Evolutionary conservation across 176 grass and related monocot genomes (phyloP), one percentile per base, ranked within the genome.

Genomic region (Zoysia pacifica): DNA sequence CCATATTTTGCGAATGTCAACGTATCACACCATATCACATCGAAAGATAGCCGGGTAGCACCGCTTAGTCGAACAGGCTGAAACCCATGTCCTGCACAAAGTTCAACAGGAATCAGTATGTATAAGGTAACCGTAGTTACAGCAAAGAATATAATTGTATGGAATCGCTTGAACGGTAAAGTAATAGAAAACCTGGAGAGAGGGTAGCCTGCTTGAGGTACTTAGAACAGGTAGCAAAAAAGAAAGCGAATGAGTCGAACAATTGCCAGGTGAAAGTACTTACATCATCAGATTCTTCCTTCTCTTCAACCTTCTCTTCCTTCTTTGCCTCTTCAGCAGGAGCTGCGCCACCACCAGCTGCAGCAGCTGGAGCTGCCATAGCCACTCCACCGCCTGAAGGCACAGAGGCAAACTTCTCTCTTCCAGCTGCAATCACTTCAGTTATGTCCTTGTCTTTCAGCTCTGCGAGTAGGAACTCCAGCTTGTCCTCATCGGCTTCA

Each of bases 281-380:
- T 92, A 92, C 90, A 0, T 96, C 90, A 74, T 96, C 93, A 18
- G 93, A 96, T 52, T 96, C 90, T 83, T 96, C 93, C 74, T 95
- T 96, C 90, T 96, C 93, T 83, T 96, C 93, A 50, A 92, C 93
- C 77, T 92, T 96, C 79, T 95, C 93, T 74, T 95, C 93, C 76
- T 94, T 89, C 70, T 92, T 96, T 52, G 85, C 58, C 87, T 96
- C 93, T 66, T 81, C 87, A 77, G 90, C 93, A 35, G 89, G 83
- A 38, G 90, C 86, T 35, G 85, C 90, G 54, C 59, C 93, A 56
- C 67, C 87, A 48, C 58, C 90, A 83, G 36, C 87, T 55, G 36
- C 89, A 16, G 79, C 90, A 67, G 53, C 74, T 5, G 90, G 87
- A 67, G 86, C 80, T 82, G 82, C 87, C 8, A 81, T 56, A 48